Percentiles rank a stretch among this genome's conserved stretches.
These are phyloP conservation scores for Triticum dicoccoides DNA, from an alignment of 176 grass and related monocot species.

Conservation along the genomic window DNA sequence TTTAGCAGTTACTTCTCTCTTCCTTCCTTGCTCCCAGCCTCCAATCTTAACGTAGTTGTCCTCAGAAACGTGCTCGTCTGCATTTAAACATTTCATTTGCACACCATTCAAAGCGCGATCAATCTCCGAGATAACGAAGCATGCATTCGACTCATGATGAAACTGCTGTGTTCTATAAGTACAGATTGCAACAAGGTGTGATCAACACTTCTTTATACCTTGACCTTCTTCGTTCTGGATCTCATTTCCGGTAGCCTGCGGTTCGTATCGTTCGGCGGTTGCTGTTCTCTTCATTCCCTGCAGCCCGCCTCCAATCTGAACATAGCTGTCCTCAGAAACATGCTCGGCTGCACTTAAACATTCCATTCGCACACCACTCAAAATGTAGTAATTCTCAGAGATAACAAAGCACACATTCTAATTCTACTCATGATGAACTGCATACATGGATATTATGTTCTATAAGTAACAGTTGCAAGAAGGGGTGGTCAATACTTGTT, in stretches of 20 bases:
- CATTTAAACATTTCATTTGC: neutral
- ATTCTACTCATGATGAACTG: neutral
- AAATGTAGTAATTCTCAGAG: neutral
- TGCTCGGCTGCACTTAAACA: neutral
- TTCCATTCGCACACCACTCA: neutral
- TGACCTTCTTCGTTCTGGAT: neutral
- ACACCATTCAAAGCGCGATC: neutral
- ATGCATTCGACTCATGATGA: neutral
- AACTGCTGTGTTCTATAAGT: neutral
- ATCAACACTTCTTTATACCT: neutral
- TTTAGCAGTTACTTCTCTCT: neutral
- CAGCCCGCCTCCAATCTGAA: too few species aligned
- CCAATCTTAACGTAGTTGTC: neutral
- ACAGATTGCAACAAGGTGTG: neutral
- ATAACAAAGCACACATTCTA: neutral
- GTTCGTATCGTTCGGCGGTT: too few species aligned
- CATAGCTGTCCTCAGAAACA: too few species aligned
- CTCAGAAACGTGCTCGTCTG: neutral
- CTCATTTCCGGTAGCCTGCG: too few species aligned
- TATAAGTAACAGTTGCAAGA: neutral
- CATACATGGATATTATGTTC: neutral
- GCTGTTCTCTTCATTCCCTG: too few species aligned
- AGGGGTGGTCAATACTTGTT: neutral
- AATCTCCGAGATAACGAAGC: neutral
- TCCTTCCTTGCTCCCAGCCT: neutral